These are phyloP conservation scores for Suillus weaverae DNA, from an alignment of 768 basidiomycete genomes.

Conservation along the genomic window DNA sequence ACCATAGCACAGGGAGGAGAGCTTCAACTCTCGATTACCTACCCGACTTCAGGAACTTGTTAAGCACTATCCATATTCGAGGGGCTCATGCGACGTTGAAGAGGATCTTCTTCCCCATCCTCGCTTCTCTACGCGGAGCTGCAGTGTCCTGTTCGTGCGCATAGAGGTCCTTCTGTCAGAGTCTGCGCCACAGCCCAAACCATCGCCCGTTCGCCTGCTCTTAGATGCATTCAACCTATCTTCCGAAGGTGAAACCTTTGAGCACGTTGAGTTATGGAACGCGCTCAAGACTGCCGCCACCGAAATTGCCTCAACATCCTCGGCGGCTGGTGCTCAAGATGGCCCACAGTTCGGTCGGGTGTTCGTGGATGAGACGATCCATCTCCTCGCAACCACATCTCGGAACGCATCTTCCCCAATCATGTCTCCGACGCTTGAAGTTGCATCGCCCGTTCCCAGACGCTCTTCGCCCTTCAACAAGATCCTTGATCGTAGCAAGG, in stretches of 20 bases:
- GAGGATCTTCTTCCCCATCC: slow-evolving; percentile 58
- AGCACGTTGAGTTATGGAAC: slow-evolving; percentile 52
- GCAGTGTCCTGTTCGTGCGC: slow-evolving; percentile 66
- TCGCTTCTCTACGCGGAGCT: slow-evolving; percentile 63
- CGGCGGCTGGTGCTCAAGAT: slow-evolving; percentile 27
- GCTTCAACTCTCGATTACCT: slow-evolving; percentile 56
- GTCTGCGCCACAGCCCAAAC: slow-evolving; percentile 35
- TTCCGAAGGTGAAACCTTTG: slow-evolving; percentile 33
- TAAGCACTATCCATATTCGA: slow-evolving; percentile 62
- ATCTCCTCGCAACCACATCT: slow-evolving; percentile 50
- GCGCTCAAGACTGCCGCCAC: slow-evolving; percentile 46
- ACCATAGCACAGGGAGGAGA: slow-evolving; percentile 51
- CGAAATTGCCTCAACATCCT: slow-evolving; percentile 24
- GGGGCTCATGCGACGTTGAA: slow-evolving; percentile 30
- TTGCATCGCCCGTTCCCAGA: slow-evolving; percentile 38
- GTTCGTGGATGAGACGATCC: slow-evolving; percentile 70
- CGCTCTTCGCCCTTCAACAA: slow-evolving; percentile 33
- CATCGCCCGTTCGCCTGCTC: slow-evolving; percentile 60
- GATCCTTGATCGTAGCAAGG: slow-evolving; percentile 23
- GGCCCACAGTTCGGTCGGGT: slow-evolving; percentile 48
- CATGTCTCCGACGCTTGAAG: slow-evolving; percentile 25
- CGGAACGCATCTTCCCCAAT: slow-evolving; percentile 34
- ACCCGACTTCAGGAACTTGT: slow-evolving; percentile 71
- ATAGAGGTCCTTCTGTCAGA: slow-evolving; percentile 55
- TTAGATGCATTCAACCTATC: slow-evolving; percentile 57